Conservation (phyloP, 352 stramenopile species). For the Pythium dissimile region DNA sequence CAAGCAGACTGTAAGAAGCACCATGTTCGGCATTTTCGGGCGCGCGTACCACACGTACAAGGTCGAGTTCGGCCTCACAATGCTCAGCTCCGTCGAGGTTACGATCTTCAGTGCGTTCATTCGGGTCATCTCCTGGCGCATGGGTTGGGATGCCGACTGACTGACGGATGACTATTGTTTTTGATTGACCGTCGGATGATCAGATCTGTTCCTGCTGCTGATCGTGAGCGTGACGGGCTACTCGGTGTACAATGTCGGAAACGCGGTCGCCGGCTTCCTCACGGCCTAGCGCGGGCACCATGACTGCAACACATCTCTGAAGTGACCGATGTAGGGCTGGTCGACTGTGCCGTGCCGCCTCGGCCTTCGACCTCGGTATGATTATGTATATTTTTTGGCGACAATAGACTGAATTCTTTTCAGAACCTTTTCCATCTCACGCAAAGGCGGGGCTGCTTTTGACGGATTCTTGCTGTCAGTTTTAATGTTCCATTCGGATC, state of each 20-base stretch:
- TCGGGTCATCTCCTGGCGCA: background rate
- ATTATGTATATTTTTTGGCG: conserved; percentile 3
- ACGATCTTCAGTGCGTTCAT: conserved; percentile 75
- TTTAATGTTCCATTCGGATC: no score
- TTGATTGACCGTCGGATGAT: background rate
- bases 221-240: conserved; percentile 70
- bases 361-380: background rate
- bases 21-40: conserved; percentile 60
- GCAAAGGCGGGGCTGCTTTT: no score
- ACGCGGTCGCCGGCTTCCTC: conserved; percentile 43
- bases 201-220: conserved; percentile 71
- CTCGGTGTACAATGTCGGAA: conserved; percentile 71
- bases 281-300: conserved; percentile 11
- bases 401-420: conserved; percentile 19
- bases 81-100: conserved; percentile 79
- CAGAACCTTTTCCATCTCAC: no score
- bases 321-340: no score
- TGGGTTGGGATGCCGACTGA: background rate
- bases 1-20: background rate
- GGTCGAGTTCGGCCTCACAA: conserved; percentile 83
- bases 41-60: conserved; percentile 85
- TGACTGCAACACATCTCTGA: no score
- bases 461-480: no score
- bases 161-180: no score
- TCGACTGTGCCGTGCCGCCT: background rate